These are phyloP conservation scores for Stachybotrys chlorohalonatus DNA, from an alignment of 2,329 filamentous ascomycete genomes.

Conservation along the genomic window DNA sequence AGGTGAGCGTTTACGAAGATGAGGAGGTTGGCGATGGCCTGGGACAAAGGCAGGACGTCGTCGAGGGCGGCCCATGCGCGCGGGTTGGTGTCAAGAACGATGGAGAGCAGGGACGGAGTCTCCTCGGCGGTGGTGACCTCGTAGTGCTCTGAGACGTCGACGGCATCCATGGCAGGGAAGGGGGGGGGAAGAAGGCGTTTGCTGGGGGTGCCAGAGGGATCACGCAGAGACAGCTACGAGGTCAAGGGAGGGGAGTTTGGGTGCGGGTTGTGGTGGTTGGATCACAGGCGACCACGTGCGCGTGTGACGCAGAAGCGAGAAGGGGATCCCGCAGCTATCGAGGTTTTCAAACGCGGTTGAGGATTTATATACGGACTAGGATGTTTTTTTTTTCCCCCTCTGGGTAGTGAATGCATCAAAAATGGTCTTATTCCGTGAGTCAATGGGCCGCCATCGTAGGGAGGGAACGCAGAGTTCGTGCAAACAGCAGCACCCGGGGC, in stretches of 20 bases:
- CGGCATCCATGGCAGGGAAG: conserved; percentile 39
- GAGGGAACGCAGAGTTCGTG: too few species aligned
- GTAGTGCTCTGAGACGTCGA: conserved; percentile 53
- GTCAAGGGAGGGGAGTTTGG: conserved; percentile 7
- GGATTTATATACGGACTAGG: not conserved
- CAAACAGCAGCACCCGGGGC: not conserved
- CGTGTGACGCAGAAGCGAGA: too few species aligned
- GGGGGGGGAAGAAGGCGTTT: conserved; percentile 3
- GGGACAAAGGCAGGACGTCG: conserved; percentile 66
- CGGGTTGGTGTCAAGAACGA: conserved; percentile 94
- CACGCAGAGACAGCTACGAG: conserved; percentile 22
- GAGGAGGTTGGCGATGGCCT: conserved; percentile 78
- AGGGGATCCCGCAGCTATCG: too few species aligned
- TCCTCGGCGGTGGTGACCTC: conserved; percentile 45
- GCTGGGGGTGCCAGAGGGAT: conserved; percentile 3
- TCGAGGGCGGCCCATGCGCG: conserved; percentile 81
- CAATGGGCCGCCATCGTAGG: not conserved
- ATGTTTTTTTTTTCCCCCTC: not conserved
- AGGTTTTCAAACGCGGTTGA: not conserved
- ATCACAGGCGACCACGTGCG: too few species aligned
- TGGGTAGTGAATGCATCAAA: not conserved
- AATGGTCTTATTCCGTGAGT: not conserved
- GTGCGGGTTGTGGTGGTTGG: not conserved
- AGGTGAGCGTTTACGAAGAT: conserved; percentile 97
- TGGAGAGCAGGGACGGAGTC: conserved; percentile 73